Base-by-base conservation (phyloP, 371 early-diverging fungal genomes). In the Syncephalastrum sp. region DNA sequence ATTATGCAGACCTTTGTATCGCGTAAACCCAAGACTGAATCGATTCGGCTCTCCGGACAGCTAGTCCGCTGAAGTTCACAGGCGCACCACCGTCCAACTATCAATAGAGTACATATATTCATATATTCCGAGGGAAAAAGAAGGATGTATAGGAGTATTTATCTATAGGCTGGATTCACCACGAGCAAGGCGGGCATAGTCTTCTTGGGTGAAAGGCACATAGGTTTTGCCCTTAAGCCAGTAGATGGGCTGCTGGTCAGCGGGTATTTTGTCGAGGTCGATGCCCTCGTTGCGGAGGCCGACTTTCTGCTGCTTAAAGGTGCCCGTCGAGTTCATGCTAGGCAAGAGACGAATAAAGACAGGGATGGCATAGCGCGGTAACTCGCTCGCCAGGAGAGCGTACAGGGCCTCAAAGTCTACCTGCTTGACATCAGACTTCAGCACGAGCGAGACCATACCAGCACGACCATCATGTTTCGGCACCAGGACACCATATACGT, bases 311-410 rank as follows among this genome's bases (percentile, higher is more conserved):
- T 79, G 79, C 54, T 84, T 84, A 56, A 81, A 80, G 0, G 83
- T 82, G 16, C 70, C 79, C 5, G 82, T 83, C 25, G 72, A 59
- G 41, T 75, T 77, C 68, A 82, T 70, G 53, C 55, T 52, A 27
- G 69, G 69, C 7, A 75, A 64, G 50, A 77, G 57, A 7, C 87
- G 75, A 21, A 87, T 64, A 53, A 82, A 88, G 21, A 85, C 53
- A 1, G 87, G 88, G 1, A 82, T 65, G 14, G 87, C 83, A 57
- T 87, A 88, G 33, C 64, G 66, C 5, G 88, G 88, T 42, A 88
- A 51, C 16, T 70, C 63, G 42, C 58, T 59, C 8, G 61, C 41
- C 27, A 81, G 59, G 50, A 65, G 67, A 5, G 49, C 47, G n/a
- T 68, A 66, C 13, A 83, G 56, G 1, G 62, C 69, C 17, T 48